A percentile compares a stretch with the other conserved stretches of the same genome.
phyloP scores from a whole-genome alignment of 305 asterid species.

The Stenogyne calaminthoides region DNA sequence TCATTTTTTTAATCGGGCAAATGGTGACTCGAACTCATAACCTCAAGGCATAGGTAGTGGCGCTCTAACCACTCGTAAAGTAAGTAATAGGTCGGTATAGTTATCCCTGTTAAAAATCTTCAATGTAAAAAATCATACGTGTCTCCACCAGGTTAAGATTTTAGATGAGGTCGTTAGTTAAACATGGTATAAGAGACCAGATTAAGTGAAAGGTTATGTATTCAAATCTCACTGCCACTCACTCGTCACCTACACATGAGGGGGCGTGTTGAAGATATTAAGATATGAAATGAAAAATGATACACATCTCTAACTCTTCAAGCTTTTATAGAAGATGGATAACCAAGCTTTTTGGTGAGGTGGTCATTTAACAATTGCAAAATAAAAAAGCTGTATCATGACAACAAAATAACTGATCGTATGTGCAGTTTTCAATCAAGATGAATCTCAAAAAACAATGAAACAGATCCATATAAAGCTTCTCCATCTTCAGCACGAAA shows the following conservation, averaged over 20 bases:
- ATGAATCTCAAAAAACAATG: constrained; percentile 16
- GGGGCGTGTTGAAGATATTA: not conserved
- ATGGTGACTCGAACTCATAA: too few relatives aligned
- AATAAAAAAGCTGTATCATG: not conserved
- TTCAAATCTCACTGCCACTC: not conserved
- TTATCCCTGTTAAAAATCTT: not conserved
- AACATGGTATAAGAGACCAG: not conserved
- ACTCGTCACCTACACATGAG: not conserved
- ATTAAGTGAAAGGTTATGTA: not conserved
- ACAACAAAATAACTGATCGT: constrained; percentile 11
- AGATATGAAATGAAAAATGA: not conserved
- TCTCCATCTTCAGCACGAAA: constrained; percentile 22
- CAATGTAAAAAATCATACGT: not conserved
- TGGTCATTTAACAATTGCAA: not conserved
- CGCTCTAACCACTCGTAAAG: not conserved
- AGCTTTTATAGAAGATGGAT: not conserved
- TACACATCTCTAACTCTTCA: not conserved
- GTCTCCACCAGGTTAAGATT: not conserved
- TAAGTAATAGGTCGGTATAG: not conserved
- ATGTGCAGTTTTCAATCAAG: constrained; percentile 12
- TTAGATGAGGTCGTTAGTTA: not conserved
- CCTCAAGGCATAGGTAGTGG: too few relatives aligned
- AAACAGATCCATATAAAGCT: not conserved
- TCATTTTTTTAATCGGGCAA: too few relatives aligned
- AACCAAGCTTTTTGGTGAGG: not conserved